Evolutionary conservation across 768 basidiomycete species (phyloP), one percentile per base, ranked within the genome.

Genomic region (Mycena rosella): DNA sequence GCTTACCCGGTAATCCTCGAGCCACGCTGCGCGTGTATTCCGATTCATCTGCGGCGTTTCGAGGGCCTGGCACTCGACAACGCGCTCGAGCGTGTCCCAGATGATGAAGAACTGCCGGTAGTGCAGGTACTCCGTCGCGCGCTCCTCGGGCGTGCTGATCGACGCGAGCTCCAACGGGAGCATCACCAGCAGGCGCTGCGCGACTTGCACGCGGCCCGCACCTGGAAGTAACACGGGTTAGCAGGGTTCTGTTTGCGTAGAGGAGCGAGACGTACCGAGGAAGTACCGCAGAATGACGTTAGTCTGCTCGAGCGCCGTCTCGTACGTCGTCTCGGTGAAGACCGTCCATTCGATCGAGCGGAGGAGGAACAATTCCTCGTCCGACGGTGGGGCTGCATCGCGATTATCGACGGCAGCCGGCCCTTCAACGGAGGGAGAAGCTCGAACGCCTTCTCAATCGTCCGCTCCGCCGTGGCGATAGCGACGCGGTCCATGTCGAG

Each of bases 301-400:
- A 1, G 94, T 90, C 73, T 96, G 94, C 74, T 93, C 89, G 11
- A 98, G 80, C 0, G 96, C 96, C 8, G 90, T 90, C 14, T 84
- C 80, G 68, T 91, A 89, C 1, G 96, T 99, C 7, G 85, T 80
- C 34, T 89, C 87, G 71, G 86, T 83, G 76, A 93, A 93, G 0
- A 89, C 92, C 57, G 96, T 93, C 97, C 97, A 99, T 74, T 99
- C 96, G 54, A 98, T 91, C 0, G 94, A 93, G 22, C 96, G 88
- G 32, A 97, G 84, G 10, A 99, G 82, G 53, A 93, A 76, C 67
- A 80, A 74, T 74, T 95, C 92, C 0, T 79, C 78, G 18, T 89
- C 88, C 1, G 83, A 86, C 0, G 91, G 83, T 0, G 85, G 82
- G 84, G 82, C 69, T 90, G 91, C 45, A 87, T 72, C 2, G 83